Conservation (phyloP, 1,284 basidiomycete genomes). For the Malassezia psittaci region DNA sequence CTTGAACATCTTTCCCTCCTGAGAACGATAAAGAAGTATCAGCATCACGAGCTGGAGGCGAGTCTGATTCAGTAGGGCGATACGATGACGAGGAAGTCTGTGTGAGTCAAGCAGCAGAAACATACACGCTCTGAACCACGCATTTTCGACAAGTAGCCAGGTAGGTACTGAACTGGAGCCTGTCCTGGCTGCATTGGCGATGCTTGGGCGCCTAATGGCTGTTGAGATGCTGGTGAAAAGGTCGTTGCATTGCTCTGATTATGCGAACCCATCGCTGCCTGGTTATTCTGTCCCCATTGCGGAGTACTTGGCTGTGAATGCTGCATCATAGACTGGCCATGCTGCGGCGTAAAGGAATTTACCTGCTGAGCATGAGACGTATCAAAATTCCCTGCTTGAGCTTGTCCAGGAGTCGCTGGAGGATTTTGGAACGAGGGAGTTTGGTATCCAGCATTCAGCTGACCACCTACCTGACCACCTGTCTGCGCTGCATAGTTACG, state of each 20-base stretch:
- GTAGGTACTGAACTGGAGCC: slow-evolving; percentile 16
- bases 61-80: slow-evolving; percentile 2
- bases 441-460: background rate
- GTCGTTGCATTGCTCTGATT: background rate
- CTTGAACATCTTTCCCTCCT: slow-evolving; percentile 19
- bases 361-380: background rate
- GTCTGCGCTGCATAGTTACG: background rate
- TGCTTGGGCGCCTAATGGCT: background rate
- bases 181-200: slow-evolving; percentile 15
- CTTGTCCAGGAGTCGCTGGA: slow-evolving; percentile 4
- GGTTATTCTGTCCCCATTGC: background rate
- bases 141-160: slow-evolving; percentile 16
- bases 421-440: background rate
- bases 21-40: slow-evolving; percentile 27
- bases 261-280: background rate
- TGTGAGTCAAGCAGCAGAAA: background rate
- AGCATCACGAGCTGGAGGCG: slow-evolving; percentile 9
- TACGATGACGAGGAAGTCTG: background rate
- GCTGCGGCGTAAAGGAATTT: background rate
- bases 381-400: background rate
- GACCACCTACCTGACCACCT: background rate
- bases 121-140: slow-evolving; percentile 2
- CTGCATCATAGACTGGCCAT: background rate
- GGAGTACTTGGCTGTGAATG: background rate
- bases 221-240: background rate